These are phyloP conservation scores for Dendrobium nobile DNA, from an alignment of 106 monocot species.

Conservation along the genomic window DNA sequence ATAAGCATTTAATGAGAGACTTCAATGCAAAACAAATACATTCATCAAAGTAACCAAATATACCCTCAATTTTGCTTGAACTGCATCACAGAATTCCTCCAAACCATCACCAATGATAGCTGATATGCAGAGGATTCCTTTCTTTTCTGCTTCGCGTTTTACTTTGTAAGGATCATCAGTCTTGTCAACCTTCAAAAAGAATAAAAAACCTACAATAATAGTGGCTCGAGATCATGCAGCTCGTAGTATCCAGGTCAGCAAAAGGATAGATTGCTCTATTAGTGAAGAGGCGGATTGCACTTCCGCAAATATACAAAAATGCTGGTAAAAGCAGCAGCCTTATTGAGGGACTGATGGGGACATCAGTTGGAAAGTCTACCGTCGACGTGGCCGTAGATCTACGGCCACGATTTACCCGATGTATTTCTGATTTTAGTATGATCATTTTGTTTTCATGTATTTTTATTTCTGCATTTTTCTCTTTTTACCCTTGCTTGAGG, in stretches of 20 bases:
- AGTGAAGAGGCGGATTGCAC: not conserved
- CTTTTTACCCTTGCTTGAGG: too few species aligned
- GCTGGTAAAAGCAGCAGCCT: not conserved
- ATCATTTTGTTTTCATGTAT: too few species aligned
- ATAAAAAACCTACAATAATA: not conserved
- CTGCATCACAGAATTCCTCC: slow-evolving; percentile 67
- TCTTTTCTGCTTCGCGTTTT: slow-evolving; percentile 48
- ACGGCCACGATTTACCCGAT: too few species aligned
- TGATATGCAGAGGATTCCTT: slow-evolving; percentile 76
- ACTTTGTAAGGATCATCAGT: slow-evolving; percentile 48
- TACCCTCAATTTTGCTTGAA: slow-evolving; percentile 84
- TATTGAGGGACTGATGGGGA: not conserved
- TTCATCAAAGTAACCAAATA: not conserved
- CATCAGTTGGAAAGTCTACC: too few species aligned
- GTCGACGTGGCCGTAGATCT: too few species aligned
- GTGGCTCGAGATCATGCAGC: not conserved
- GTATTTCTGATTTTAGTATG: too few species aligned
- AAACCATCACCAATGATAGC: slow-evolving; percentile 75
- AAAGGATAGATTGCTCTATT: not conserved
- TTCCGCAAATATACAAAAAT: not conserved
- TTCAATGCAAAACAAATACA: not conserved
- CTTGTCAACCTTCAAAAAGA: slow-evolving; percentile 63
- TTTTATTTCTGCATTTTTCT: too few species aligned
- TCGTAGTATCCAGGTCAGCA: not conserved
- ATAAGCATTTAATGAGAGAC: not conserved